Evolutionary conservation across 768 basidiomycete species (phyloP).

Genomic region (Xerocomellus chrysenteron): DNA sequence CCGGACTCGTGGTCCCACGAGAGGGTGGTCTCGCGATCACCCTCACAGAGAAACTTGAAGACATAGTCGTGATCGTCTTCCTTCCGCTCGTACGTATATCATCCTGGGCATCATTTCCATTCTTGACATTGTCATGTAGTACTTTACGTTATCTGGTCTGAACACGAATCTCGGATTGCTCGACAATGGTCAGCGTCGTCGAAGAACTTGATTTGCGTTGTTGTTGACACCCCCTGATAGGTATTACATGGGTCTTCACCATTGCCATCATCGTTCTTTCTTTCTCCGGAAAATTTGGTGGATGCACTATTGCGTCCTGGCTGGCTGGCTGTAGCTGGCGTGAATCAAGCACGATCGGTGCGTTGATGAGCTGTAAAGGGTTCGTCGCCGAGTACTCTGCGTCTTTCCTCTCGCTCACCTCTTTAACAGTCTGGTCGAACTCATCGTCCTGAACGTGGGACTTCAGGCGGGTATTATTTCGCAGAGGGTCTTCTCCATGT

Average conservation of each 20-base stretch:
- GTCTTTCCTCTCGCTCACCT: background rate
- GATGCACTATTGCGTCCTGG: slow-evolving; percentile 70
- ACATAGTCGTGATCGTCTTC: slow-evolving; percentile 88
- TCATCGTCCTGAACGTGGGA: slow-evolving; percentile 98
- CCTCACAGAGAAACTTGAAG: slow-evolving; percentile 95
- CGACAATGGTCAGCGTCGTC: slow-evolving; percentile 53
- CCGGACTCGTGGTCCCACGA: slow-evolving; percentile 80
- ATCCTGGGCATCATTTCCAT: background rate
- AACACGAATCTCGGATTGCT: slow-evolving; percentile 86
- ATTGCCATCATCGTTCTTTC: slow-evolving; percentile 76
- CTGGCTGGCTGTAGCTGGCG: slow-evolving; percentile 73
- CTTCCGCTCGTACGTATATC: slow-evolving; percentile 62
- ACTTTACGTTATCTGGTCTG: slow-evolving; percentile 90
- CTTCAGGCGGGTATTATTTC: slow-evolving; percentile 76
- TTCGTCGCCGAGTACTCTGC: slow-evolving; percentile 24
- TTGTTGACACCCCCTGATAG: slow-evolving; percentile 32
- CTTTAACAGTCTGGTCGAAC: slow-evolving; percentile 68
- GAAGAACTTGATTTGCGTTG: background rate
- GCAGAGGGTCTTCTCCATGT: slow-evolving; percentile 86
- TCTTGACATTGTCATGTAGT: slow-evolving; percentile 36
- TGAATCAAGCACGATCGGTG: slow-evolving; percentile 82
- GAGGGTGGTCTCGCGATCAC: slow-evolving; percentile 84
- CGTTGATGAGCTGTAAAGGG: slow-evolving; percentile 97
- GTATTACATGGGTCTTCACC: slow-evolving; percentile 86
- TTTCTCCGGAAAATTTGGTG: slow-evolving; percentile 89